phyloP scores from a whole-genome alignment of 352 stramenopile genomes.

The Pythium plurisporium region DNA sequence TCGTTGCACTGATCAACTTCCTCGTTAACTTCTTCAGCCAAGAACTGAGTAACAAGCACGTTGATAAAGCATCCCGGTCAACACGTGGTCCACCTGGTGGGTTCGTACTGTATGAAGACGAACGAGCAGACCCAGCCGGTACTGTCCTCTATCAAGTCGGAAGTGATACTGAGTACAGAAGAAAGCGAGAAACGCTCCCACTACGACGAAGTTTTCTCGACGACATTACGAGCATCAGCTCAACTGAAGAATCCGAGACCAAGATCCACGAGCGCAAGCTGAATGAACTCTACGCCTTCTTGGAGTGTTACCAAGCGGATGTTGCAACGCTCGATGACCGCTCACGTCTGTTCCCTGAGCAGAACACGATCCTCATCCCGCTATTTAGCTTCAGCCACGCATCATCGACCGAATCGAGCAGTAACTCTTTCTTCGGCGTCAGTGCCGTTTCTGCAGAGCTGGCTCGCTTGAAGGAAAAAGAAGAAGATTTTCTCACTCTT shows the following conservation, averaged over 20 bases:
- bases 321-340: constrained; percentile 23
- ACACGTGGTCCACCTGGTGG: background rate
- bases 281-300: constrained; percentile 29
- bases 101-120: constrained; percentile 13
- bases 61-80: background rate
- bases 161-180: constrained; percentile 7
- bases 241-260: background rate
- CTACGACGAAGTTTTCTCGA: constrained; percentile 14
- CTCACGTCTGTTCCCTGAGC: constrained; percentile 27
- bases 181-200: constrained; percentile 13
- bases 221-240: background rate
- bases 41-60: constrained; percentile 1
- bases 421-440: constrained; percentile 15
- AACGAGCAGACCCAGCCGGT: constrained; percentile 1
- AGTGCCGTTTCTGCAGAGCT: constrained; percentile 3
- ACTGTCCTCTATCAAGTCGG: constrained; percentile 13
- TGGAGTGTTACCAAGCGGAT: constrained; percentile 28
- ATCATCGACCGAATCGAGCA: constrained; percentile 6
- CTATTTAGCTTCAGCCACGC: constrained; percentile 24
- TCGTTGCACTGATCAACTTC: constrained; percentile 59
- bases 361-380: constrained; percentile 30
- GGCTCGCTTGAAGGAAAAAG: background rate
- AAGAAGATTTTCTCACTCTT: constrained; percentile 22
- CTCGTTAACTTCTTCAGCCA: constrained; percentile 36
- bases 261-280: constrained; percentile 10